Evolutionary conservation across 805 yeast genomes (phyloP), one percentile per base, ranked within the genome.

Genomic region (Suhomyces prunicola): DNA sequence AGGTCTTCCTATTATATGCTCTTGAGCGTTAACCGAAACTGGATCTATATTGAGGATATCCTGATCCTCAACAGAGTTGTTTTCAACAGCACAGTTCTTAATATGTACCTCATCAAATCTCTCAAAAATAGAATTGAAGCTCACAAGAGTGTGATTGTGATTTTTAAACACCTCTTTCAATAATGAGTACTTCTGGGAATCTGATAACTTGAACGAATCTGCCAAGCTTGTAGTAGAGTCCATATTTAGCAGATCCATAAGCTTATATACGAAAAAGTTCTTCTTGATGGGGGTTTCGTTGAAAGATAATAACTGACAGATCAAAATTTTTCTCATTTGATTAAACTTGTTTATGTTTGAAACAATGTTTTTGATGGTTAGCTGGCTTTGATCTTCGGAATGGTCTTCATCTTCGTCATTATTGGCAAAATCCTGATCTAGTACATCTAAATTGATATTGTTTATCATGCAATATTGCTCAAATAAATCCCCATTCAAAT

Each of bases 401-500:
- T 46, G 17, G 17, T 36, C 44, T 8, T 17, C 35, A n/a, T 24
- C 35, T 5, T 24, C 17, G 3, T 55, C 57, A 9, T 57, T 54
- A 6, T 60, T 57, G 23, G 54, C 24, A 39, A n/a, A 47, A 12
- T 46, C 46, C 13, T 53, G 55, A 40, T 51, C 52, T 9, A 66
- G 44, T 2, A 56, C 23, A 7, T 62, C 58, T 13, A 73, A 41
- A 44, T 68, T 65, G 12, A 75, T 64, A 41, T 68, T 65, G 53
- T 76, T 73, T n/a, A 74, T 67, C 22, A 59, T 59, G 51, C 77
- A 73, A 52, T 73, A 75, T 55, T 72, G 70, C 52, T 76, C 77
- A 26, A 76, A 60, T 8, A 68, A 56, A 1, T 66, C 68, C 0
- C 80, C 79, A 54, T 75, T 73, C 31, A 71, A 52, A 24, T 57